phyloP scores from a whole-genome alignment of 1,284 basidiomycete genomes.

The Puccinia horiana region DNA sequence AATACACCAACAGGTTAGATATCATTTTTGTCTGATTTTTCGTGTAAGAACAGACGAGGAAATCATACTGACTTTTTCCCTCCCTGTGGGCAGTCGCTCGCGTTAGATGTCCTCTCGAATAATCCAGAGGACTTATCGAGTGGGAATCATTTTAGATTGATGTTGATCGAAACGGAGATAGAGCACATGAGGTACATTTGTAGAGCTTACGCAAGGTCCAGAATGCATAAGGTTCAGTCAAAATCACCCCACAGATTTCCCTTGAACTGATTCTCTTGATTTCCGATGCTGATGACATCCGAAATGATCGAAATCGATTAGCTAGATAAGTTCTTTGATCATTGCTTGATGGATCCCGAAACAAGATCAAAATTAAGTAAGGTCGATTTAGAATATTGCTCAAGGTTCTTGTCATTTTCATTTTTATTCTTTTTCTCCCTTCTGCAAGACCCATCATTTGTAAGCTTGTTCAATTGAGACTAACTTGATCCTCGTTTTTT shows the following conservation, averaged over 20 bases:
- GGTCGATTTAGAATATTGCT: constrained; percentile 46
- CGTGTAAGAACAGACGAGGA: not conserved
- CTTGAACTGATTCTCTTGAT: not conserved
- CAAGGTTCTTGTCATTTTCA: constrained; percentile 21
- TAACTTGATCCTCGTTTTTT: not conserved
- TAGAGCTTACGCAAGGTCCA: constrained; percentile 43
- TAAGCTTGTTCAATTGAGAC: not conserved
- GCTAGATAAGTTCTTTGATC: constrained; percentile 49
- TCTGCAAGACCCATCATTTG: not conserved
- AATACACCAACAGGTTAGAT: constrained; percentile 39
- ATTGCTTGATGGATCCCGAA: constrained; percentile 44
- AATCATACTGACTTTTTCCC: not conserved
- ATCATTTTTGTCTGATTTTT: not conserved
- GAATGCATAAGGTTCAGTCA: constrained; percentile 42
- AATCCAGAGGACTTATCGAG: constrained; percentile 32
- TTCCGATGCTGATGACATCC: not conserved
- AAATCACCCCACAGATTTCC: not conserved
- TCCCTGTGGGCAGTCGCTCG: constrained; percentile 28
- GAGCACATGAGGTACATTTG: constrained; percentile 45
- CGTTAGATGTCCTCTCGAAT: constrained; percentile 26
- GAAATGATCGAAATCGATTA: not conserved
- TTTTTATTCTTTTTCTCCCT: not conserved
- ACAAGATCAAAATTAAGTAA: constrained; percentile 38
- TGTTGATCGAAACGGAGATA: constrained; percentile 46
- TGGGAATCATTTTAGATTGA: constrained; percentile 46